phyloP scores from a whole-genome alignment of 345 rosid species.

The Excoecaria cochinchinensis region DNA sequence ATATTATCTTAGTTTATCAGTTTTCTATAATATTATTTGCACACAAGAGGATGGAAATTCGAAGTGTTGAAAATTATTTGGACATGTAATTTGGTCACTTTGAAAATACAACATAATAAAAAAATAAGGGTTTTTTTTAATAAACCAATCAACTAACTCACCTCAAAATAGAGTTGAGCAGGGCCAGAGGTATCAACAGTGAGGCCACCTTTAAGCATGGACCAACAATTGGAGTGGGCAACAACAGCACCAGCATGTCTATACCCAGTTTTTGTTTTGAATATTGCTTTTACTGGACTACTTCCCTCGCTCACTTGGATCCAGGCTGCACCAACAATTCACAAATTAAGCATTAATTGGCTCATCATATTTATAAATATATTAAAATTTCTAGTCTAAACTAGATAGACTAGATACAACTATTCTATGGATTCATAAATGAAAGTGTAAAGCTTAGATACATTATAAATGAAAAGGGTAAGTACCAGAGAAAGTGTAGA shows the following conservation, averaged over 20 bases:
- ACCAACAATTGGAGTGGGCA: slow-evolving; percentile 78
- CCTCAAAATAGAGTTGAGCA: slow-evolving; percentile 71
- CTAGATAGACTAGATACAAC: too few species aligned
- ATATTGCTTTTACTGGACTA: slow-evolving; percentile 37
- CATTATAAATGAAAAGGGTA: neutral
- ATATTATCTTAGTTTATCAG: too few species aligned
- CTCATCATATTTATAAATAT: neutral
- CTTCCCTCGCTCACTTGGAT: slow-evolving; percentile 53
- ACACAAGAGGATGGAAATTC: too few species aligned
- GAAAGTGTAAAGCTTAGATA: too few species aligned
- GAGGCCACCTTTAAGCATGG: slow-evolving; percentile 88
- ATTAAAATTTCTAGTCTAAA: too few species aligned
- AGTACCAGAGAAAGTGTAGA: slow-evolving; percentile 70
- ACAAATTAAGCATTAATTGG: neutral
- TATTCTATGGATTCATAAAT: too few species aligned
- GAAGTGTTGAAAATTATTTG: too few species aligned
- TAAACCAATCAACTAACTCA: neutral
- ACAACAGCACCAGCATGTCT: slow-evolving; percentile 45
- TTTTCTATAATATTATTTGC: too few species aligned
- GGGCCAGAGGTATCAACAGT: slow-evolving; percentile 55
- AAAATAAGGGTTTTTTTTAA: too few species aligned
- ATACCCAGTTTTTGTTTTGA: slow-evolving; percentile 42
- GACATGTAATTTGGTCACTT: too few species aligned
- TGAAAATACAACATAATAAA: too few species aligned
- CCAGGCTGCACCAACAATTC: slow-evolving; percentile 56